Evolutionary conservation across 371 early-diverging fungal genomes (phyloP).

Genomic region (Nematocida sp.): DNA sequence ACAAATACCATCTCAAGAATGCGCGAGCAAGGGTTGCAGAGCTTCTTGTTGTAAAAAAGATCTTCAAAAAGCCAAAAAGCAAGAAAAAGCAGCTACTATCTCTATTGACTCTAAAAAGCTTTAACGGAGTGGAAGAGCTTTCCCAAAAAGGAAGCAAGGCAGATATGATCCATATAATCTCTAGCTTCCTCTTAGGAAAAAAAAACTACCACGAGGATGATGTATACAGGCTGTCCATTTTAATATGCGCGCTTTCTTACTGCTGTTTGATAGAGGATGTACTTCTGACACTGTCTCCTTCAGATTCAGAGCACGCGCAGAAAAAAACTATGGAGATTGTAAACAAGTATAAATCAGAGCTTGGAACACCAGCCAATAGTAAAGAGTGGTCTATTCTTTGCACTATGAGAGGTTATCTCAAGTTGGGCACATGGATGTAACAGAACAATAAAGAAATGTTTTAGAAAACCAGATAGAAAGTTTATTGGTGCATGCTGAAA

Average conservation of each 20-base stretch:
- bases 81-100: slow-evolving; percentile 13
- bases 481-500: slow-evolving; percentile 35
- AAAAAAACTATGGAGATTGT: slow-evolving; percentile 38
- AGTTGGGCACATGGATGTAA: slow-evolving; percentile 40
- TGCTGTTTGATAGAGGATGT: slow-evolving; percentile 39
- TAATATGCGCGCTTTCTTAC: slow-evolving; percentile 34
- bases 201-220: slow-evolving; percentile 15
- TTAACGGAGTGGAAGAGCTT: not conserved
- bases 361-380: not conserved
- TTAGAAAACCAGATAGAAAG: not conserved
- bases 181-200: slow-evolving; percentile 17
- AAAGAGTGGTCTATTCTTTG: slow-evolving; percentile 40
- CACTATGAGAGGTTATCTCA: slow-evolving; percentile 26
- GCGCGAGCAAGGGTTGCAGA: slow-evolving; percentile 21
- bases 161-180: slow-evolving; percentile 1
- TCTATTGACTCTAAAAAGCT: not conserved
- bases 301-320: slow-evolving; percentile 8
- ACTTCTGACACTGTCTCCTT: slow-evolving; percentile 18
- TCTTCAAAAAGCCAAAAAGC: slow-evolving; percentile 31
- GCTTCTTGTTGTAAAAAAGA: slow-evolving; percentile 24
- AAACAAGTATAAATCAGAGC: slow-evolving; percentile 1
- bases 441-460: not conserved
- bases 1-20: slow-evolving; percentile 50
- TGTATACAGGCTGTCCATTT: slow-evolving; percentile 10
- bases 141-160: slow-evolving; percentile 20